These are phyloP conservation scores for Penicillium digitatum DNA, from an alignment of 2,329 filamentous ascomycete species.

Conservation along the genomic window DNA sequence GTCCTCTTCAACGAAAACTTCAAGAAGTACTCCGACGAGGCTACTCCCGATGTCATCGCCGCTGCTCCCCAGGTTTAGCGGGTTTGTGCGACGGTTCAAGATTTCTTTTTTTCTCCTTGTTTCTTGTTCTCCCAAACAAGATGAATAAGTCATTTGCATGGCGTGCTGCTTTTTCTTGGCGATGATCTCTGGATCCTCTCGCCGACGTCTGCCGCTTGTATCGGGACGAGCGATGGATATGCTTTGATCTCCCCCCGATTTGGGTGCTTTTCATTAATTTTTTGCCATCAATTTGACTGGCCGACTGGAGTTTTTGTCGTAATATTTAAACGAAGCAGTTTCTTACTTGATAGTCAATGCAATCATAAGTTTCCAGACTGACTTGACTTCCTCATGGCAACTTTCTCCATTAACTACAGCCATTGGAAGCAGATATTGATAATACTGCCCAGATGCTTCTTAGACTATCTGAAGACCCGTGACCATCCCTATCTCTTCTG, in stretches of 20 bases:
- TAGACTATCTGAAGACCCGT: too few relatives aligned
- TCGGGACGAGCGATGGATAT: conserved; percentile 22
- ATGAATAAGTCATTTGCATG: conserved; percentile 31
- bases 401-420: too few relatives aligned
- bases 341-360: conserved; percentile 18
- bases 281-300: conserved; percentile 15
- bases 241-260: conserved; percentile 15
- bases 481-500: too few relatives aligned
- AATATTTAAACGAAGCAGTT: conserved; percentile 8
- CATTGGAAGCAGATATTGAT: too few relatives aligned
- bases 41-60: conserved; percentile 71
- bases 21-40: conserved; percentile 85
- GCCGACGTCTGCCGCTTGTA: conserved; percentile 16
- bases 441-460: too few relatives aligned
- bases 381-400: background rate
- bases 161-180: conserved; percentile 27
- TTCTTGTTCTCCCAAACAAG: conserved; percentile 21
- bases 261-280: conserved; percentile 11
- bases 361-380: conserved; percentile 9
- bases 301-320: conserved; percentile 16
- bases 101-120: conserved; percentile 23
- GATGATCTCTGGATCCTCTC: conserved; percentile 14
- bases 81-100: conserved; percentile 15
- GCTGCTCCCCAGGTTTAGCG: conserved; percentile 40
- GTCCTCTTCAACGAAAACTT: conserved; percentile 94